These are phyloP conservation scores for Pseudogymnoascus sp. DNA, from an alignment of 2,329 filamentous ascomycete species.

Conservation along the genomic window DNA sequence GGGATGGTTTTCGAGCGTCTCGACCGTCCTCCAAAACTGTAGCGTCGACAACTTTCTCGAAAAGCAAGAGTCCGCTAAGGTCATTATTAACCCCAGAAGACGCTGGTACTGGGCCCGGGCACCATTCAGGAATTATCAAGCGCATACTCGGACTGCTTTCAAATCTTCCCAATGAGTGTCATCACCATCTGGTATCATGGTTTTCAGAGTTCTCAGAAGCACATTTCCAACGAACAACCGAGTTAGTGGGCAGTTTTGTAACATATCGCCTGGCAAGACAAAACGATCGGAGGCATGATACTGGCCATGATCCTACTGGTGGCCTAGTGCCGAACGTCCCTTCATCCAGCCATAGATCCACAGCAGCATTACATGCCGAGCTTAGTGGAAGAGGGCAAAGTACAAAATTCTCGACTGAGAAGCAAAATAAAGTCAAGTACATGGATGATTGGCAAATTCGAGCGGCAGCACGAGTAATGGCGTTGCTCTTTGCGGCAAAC, in stretches of 20 bases:
- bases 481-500: conserved; percentile 76
- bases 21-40: background rate
- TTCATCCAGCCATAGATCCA: conserved; percentile 51
- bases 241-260: conserved; percentile 70
- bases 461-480: conserved; percentile 71
- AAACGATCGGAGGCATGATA: conserved; percentile 57
- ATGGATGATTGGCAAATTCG: conserved; percentile 85
- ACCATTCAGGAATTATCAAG: conserved; percentile 80
- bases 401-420: conserved; percentile 45
- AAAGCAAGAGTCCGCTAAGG: background rate
- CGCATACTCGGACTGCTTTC: conserved; percentile 73
- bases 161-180: conserved; percentile 67
- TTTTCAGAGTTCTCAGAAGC: conserved; percentile 61
- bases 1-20: background rate
- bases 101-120: conserved; percentile 37
- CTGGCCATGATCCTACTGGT: conserved; percentile 52
- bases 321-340: conserved; percentile 69
- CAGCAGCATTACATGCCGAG: conserved; percentile 69
- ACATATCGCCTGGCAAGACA: conserved; percentile 71
- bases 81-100: background rate
- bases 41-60: background rate
- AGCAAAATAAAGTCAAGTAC: conserved; percentile 55
- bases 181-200: conserved; percentile 72
- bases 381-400: conserved; percentile 47
- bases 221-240: conserved; percentile 66